Evolutionary conservation across 2,329 filamentous ascomycete species (phyloP), one percentile per base, ranked within the genome.

Genomic region (Colletotrichum sp.): DNA sequence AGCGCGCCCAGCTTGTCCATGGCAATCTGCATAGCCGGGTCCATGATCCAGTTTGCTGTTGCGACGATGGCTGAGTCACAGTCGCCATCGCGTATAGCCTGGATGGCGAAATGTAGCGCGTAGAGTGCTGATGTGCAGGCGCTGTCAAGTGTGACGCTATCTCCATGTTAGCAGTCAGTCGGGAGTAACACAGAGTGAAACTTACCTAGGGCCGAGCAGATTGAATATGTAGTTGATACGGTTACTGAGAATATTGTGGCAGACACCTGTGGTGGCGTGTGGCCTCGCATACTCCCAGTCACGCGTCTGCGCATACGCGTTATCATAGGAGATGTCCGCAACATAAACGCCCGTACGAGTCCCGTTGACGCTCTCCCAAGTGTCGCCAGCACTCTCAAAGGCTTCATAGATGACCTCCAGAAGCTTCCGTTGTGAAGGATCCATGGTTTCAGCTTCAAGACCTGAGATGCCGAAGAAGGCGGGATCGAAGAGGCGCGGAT

Each of bases 181-280:
- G 10, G 16, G 55, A 2, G 22, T 28, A 9, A 10, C 2, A 18
- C 5, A 0, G 0, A 59, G 7, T 3, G 24, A 13, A 3, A 16
- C 24, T 59, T 18, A 62, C 59, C 59, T 62, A 2, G 59, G 59
- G 18, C 59, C 59, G 12, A n/a, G 18, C 0, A 62, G 59, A 4
- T 62, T 32, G 8, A 62, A 62, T 0, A 62, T 30, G 28, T 62
- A 62, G 59, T 62, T 62, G 59, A 62, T 32, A 3, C 59, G 59
- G 28, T 62, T 62, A 10, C 59, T 62, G 2, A 62, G 59, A 13
- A 62, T 62, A n/a, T 30, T 62, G 18, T n/a, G 28, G 4, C 59
- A n/a, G 18, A 30, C 59, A 6, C 59, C 59, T 2, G 59, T 62
- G 4, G 28, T 62, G 16, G 24, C 59, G 10, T 62, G 28, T 8